Conservation (phyloP, 495 filamentous ascomycete genomes). For the Trichocladium antarcticum region DNA sequence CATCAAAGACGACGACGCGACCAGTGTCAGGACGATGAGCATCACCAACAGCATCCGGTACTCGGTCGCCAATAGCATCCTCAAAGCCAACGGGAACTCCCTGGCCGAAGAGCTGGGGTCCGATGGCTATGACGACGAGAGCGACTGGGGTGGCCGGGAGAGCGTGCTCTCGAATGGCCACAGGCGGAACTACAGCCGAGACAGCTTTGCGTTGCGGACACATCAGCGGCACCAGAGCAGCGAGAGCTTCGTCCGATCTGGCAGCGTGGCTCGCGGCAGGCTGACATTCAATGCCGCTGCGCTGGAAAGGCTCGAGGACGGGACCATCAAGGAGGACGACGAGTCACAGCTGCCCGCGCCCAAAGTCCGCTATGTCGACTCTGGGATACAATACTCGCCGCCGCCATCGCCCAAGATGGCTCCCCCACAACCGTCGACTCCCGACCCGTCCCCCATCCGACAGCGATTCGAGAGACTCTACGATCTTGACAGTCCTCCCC, state of each 20-base stretch:
- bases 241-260: constrained; percentile 40
- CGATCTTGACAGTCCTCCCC: constrained; percentile 32
- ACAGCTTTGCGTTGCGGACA: constrained; percentile 29
- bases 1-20: constrained; percentile 56
- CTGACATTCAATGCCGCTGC: constrained; percentile 38
- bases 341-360: constrained; percentile 20
- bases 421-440: constrained; percentile 30
- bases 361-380: constrained; percentile 49
- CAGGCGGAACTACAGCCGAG: constrained; percentile 28
- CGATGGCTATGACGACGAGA: constrained; percentile 58
- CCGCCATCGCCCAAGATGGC: constrained; percentile 58
- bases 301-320: constrained; percentile 39
- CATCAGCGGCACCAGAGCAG: constrained; percentile 41
- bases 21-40: constrained; percentile 67
- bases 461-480: constrained; percentile 26
- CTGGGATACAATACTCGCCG: constrained; percentile 72
- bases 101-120: constrained; percentile 85
- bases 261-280: constrained; percentile 39
- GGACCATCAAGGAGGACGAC: constrained; percentile 42
- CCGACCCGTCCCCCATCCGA: constrained; percentile 24
- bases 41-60: constrained; percentile 63
- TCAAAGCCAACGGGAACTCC: constrained; percentile 55
- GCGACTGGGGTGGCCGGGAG: constrained; percentile 43
- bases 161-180: constrained; percentile 28
- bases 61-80: constrained; percentile 49